Base-by-base conservation (phyloP, 495 filamentous ascomycete genomes). In the Penicillium pulvis region DNA sequence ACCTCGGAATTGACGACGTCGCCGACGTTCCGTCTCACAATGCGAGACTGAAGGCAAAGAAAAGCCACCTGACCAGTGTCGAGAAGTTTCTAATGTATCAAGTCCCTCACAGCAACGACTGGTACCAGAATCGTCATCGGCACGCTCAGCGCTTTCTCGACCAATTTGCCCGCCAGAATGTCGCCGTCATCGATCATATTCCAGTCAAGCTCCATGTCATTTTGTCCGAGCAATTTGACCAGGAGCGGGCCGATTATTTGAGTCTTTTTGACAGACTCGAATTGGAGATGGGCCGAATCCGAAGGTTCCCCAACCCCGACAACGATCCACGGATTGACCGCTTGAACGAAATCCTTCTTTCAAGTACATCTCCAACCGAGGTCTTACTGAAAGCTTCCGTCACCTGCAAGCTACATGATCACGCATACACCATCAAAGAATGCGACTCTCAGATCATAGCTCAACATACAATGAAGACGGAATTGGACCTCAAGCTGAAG, bases 81-180 rank as follows among this genome's bases (percentile, higher is more conserved):
- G 82, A 85, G 56, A 65, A 65, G 4, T 83, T 85, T 51, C 76
- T 77, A 11, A 70, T 74, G 24, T 79, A 76, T 58, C 69, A 71
- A 20, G 59, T 72, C 5, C 58, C 71, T 26, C 72, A 70, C 20
- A 83, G 79, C 44, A 59, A 77, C 7, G 71, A 75, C 41, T 87
- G 84, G 84, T 81, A 84, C 59, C 50, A 66, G 42, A 69, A 73
- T 24, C 78, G 84, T 19, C 71, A 80, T 26, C 55, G 68, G 2
- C 56, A 77, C 57, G 84, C 83, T 3, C 83, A 85, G 55, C 57
- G 19, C 2, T 87, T 87, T 59, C 70, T 87, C 1, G 55, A 84
- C 53, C 66, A 67, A 1, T 87, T 84, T 63, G 78, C 77, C 7
- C 75, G 84, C 28, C 77, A 76, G 57, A 85, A 84, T 56, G 61